Conservation (phyloP, 441 rosid genomes). For the Hura crepitans region DNA sequence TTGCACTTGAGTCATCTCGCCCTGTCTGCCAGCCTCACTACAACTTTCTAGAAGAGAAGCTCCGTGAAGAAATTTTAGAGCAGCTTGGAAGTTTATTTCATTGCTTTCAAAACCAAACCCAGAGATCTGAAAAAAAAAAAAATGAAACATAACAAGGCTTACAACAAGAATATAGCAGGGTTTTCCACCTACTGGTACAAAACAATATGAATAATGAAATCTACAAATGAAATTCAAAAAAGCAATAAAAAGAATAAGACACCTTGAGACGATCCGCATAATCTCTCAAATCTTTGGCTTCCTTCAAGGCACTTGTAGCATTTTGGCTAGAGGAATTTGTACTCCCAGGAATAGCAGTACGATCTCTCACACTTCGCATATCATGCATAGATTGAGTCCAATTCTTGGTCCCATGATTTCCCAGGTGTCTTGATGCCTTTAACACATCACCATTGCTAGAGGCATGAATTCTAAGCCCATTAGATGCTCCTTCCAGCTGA, state of each 20-base stretch:
- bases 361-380: constrained; percentile 27
- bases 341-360: constrained; percentile 28
- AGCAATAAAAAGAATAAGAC: constrained; percentile 1
- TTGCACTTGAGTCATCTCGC: constrained; percentile 53
- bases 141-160: constrained; percentile 23
- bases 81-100: constrained; percentile 58
- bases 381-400: constrained; percentile 26
- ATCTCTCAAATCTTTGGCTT: constrained; percentile 52
- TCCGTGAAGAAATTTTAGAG: constrained; percentile 60
- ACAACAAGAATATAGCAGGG: constrained; percentile 10
- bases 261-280: constrained; percentile 66
- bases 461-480: constrained; percentile 24
- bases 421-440: constrained; percentile 26
- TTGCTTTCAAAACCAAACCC: constrained; percentile 55
- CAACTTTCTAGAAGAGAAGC: constrained; percentile 59
- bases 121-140: constrained; percentile 37
- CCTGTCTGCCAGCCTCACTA: constrained; percentile 41
- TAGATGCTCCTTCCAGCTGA: constrained; percentile 21
- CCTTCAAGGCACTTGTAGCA: constrained; percentile 42
- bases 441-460: constrained; percentile 26
- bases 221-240: constrained; percentile 15
- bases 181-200: constrained; percentile 5
- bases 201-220: constrained; percentile 1
- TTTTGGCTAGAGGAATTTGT: constrained; percentile 35
- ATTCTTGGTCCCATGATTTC: constrained; percentile 28